A percentile compares a stretch with the other conserved stretches of the same genome.
These are phyloP conservation scores for Clitopilus hobsonii DNA, from an alignment of 768 basidiomycete species.

Conservation along the genomic window DNA sequence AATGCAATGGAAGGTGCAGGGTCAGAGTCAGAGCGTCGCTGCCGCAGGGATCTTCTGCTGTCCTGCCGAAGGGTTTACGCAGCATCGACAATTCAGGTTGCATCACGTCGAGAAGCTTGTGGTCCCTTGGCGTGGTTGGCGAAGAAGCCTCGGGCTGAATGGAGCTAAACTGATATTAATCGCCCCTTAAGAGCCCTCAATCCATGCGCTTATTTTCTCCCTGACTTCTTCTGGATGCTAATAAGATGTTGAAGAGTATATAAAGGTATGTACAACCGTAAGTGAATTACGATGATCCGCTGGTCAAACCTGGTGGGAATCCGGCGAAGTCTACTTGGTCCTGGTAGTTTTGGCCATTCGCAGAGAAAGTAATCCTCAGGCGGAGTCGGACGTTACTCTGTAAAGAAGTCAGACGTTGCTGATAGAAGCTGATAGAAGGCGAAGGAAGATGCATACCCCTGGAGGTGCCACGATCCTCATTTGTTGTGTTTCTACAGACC, in stretches of 20 bases:
- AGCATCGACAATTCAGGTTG: not conserved
- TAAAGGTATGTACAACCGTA: slow-evolving; percentile 4
- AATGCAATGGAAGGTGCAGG: not conserved
- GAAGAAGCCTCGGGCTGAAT: too few species aligned
- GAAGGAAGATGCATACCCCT: slow-evolving; percentile 66
- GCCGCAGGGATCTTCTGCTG: too few species aligned
- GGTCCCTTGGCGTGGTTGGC: not conserved
- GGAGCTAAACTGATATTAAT: too few species aligned
- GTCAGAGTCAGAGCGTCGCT: not conserved
- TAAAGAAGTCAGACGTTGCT: slow-evolving; percentile 4
- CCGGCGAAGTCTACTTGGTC: slow-evolving; percentile 95
- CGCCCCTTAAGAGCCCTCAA: too few species aligned
- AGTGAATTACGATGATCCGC: slow-evolving; percentile 29
- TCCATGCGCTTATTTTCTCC: too few species aligned
- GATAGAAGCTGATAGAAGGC: too few species aligned
- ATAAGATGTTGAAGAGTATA: not conserved
- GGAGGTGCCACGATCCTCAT: slow-evolving; percentile 87
- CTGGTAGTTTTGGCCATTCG: slow-evolving; percentile 66
- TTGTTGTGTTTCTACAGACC: slow-evolving; percentile 87
- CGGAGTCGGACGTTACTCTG: slow-evolving; percentile 84
- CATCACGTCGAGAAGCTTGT: not conserved
- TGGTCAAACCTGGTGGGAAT: slow-evolving; percentile 75
- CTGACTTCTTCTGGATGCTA: not conserved
- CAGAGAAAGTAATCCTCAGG: slow-evolving; percentile 75
- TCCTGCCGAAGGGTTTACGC: not conserved